Evolutionary conservation across 1,139 yeast species (phyloP), one percentile per base, ranked within the genome.

Genomic region (Magnusiomyces tetraspermus): DNA sequence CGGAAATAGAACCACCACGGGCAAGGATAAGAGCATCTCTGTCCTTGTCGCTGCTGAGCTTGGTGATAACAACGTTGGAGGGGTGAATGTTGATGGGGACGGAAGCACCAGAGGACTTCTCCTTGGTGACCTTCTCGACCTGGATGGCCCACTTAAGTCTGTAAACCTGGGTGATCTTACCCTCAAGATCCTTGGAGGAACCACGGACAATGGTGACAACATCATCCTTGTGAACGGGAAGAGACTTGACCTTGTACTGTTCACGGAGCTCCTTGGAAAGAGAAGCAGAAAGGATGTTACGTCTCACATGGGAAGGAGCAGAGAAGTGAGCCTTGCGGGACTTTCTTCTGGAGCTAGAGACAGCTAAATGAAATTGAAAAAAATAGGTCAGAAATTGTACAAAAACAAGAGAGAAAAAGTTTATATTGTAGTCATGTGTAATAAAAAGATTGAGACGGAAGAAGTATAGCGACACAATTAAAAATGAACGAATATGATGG

Each of bases 311-410:
- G 66, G 98, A 92, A 71, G 98, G 95, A 67, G 99, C 95, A 70
- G 80, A 79, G 90, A 94, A 94, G 87, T 94, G 85, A 76, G 98
- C 98, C 90, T 92, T 92, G 87, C 99, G 90, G 77, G 97, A 82
- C 86, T 92, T 92, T 77, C 96, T 85, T 83, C 98, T 95, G 74
- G 97, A 92, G 76, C 96, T 85, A 72, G 98, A 89, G 78, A 92
- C 97, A 96, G 92, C 66, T 57, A 46, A 17, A 37, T n/a, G n/a
- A n/a, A n/a, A n/a, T n/a, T n/a, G n/a, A n/a, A n/a, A n/a, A n/a
- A n/a, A n/a, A 33, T 17, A 13, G 19, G 50, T 49, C 37, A 52
- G 54, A 24, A 40, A 15, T 30, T 4, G 17, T 33, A 17, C 5
- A 33, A 6, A 33, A 8, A 33, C n/a, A 33, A 33, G 17, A 33